phyloP scores from a whole-genome alignment of 2,329 filamentous ascomycete species.

The Chalaropsis ovoidea region DNA sequence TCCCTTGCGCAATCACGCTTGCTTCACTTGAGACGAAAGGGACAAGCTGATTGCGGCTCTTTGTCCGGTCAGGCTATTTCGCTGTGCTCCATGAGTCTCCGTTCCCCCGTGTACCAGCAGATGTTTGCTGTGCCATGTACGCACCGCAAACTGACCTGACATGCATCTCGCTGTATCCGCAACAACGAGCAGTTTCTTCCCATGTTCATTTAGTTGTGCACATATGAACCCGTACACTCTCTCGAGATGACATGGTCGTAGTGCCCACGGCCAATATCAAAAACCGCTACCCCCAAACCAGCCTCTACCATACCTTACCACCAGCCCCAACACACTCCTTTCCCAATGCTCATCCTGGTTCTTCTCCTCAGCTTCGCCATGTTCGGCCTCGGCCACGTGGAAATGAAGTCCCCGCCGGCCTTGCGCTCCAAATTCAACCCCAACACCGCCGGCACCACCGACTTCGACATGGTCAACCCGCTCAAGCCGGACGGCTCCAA shows the following conservation, averaged over 20 bases:
- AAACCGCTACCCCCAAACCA: neutral
- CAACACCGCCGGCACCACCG: constrained; percentile 34
- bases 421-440: constrained; percentile 31
- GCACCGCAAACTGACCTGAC: neutral
- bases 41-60: neutral
- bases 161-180: neutral
- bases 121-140: neutral
- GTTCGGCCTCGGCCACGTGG: constrained; percentile 30
- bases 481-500: constrained; percentile 45
- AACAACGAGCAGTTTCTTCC: neutral
- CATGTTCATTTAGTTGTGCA: neutral
- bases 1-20: neutral
- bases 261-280: neutral
- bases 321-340: neutral
- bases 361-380: constrained; percentile 23
- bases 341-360: constrained; percentile 9
- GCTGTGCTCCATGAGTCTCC: neutral
- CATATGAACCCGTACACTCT: neutral
- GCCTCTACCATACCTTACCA: neutral
- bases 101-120: neutral
- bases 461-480: constrained; percentile 48
- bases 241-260: neutral
- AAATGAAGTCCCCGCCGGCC: constrained; percentile 30
- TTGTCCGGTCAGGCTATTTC: neutral
- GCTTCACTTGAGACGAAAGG: neutral